A percentile compares a stretch with the other conserved stretches of the same genome.
phyloP scores from a whole-genome alignment of 169 alveolate species.

The Cytauxzoon felis region DNA sequence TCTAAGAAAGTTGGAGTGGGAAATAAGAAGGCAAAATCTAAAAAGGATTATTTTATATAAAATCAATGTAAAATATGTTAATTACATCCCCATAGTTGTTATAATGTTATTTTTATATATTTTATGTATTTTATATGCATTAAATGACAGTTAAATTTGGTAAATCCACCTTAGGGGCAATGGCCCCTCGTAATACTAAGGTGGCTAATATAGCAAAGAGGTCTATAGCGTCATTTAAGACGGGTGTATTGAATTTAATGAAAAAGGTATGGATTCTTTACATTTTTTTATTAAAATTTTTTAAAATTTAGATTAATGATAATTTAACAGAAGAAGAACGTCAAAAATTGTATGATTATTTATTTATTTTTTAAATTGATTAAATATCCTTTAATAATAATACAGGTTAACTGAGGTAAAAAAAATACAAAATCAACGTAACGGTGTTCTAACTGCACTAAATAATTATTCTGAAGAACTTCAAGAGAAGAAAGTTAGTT shows the following conservation, averaged over 20 bases:
- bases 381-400: background rate
- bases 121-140: too few species aligned
- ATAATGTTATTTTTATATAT: too few species aligned
- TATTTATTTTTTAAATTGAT: background rate
- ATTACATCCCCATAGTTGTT: too few species aligned
- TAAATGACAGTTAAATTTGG: slow-evolving; percentile 34
- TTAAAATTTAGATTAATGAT: background rate
- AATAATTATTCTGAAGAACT: slow-evolving; percentile 53
- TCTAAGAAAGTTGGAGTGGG: too few species aligned
- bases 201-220: slow-evolving; percentile 58
- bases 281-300: background rate
- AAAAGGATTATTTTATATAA: too few species aligned
- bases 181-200: slow-evolving; percentile 67
- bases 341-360: slow-evolving; percentile 9
- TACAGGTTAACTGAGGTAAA: slow-evolving; percentile 32
- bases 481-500: slow-evolving; percentile 20
- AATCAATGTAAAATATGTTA: too few species aligned
- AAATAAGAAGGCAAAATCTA: too few species aligned
- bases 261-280: slow-evolving; percentile 9
- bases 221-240: slow-evolving; percentile 29
- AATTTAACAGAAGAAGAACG: slow-evolving; percentile 5
- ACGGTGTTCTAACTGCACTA: slow-evolving; percentile 31
- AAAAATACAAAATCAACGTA: slow-evolving; percentile 27
- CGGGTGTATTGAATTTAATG: slow-evolving; percentile 30
- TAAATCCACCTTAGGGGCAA: slow-evolving; percentile 61